These are phyloP conservation scores for Talaromyces adpressus DNA, from an alignment of 495 filamentous ascomycete genomes.

Conservation along the genomic window DNA sequence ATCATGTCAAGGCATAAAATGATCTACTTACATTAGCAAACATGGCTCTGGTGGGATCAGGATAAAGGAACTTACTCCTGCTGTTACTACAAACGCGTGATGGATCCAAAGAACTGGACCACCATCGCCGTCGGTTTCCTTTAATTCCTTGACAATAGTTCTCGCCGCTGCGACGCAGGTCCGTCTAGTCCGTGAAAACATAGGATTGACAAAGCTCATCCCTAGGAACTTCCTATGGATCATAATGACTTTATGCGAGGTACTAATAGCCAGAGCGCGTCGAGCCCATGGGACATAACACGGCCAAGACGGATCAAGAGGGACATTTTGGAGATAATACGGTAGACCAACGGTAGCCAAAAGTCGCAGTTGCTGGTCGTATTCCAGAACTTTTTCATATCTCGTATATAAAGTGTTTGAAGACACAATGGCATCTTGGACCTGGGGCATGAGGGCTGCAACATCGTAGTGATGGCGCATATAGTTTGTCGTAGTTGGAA, in stretches of 20 bases:
- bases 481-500: conserved; percentile 34
- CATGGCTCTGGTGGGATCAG: background rate
- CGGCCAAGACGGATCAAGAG: conserved; percentile 29
- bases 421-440: conserved; percentile 32
- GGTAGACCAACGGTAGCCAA: conserved; percentile 27
- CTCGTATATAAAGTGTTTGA: conserved; percentile 25
- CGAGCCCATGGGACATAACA: conserved; percentile 34
- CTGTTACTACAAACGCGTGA: conserved; percentile 25
- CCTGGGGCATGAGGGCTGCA: conserved; percentile 31
- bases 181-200: conserved; percentile 32
- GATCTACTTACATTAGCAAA: conserved; percentile 14
- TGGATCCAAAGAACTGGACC: conserved; percentile 37
- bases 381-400: conserved; percentile 36
- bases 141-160: conserved; percentile 38
- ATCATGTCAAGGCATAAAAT: conserved; percentile 36
- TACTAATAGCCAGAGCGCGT: conserved; percentile 33
- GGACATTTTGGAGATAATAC: conserved; percentile 24
- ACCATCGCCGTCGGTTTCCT: conserved; percentile 19
- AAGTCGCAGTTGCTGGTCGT: conserved; percentile 35
- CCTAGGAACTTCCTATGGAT: conserved; percentile 42
- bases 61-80: conserved; percentile 15
- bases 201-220: conserved; percentile 32
- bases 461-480: conserved; percentile 30
- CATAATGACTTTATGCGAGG: conserved; percentile 47
- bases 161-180: conserved; percentile 39